A percentile compares a stretch with the other conserved stretches of the same genome.
Evolutionary conservation across 352 stramenopile genomes (phyloP).

Genomic region (Halophytophthora batemanensis): DNA sequence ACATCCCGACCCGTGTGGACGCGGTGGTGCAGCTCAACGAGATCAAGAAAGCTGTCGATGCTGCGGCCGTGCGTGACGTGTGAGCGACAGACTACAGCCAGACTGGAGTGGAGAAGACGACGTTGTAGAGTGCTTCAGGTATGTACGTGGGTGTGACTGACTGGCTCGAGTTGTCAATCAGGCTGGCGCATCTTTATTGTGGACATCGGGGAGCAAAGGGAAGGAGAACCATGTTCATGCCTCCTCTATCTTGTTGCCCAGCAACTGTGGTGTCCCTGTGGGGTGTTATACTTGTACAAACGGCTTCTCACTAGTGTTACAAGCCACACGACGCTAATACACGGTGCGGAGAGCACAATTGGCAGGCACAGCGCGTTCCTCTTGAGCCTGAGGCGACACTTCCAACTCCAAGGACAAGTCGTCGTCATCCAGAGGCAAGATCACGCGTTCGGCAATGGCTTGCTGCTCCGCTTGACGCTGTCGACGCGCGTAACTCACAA

Average conservation of each 20-base stretch:
- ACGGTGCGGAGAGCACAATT: conserved; percentile 33
- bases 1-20: conserved; percentile 49
- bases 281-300: too few relatives aligned
- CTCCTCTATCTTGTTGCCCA: too few relatives aligned
- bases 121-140: too few relatives aligned
- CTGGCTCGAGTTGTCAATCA: too few relatives aligned
- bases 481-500: conserved; percentile 67
- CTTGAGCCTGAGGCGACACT: too few relatives aligned
- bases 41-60: conserved; percentile 53
- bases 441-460: conserved; percentile 64
- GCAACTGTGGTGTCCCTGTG: too few relatives aligned
- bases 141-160: too few relatives aligned
- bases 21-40: conserved; percentile 72
- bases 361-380: conserved; percentile 15
- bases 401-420: neutral
- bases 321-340: conserved; percentile 19
- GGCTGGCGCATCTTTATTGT: too few relatives aligned
- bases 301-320: too few relatives aligned
- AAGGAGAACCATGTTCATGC: too few relatives aligned
- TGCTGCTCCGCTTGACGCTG: conserved; percentile 72
- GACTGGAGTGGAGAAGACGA: neutral
- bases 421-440: conserved; percentile 41
- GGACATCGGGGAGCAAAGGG: too few relatives aligned
- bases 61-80: conserved; percentile 19
- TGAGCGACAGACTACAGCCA: conserved; percentile 20